Evolutionary conservation across 495 filamentous ascomycete species (phyloP), one percentile per base, ranked within the genome.

Genomic region (Cairneyella variabilis): DNA sequence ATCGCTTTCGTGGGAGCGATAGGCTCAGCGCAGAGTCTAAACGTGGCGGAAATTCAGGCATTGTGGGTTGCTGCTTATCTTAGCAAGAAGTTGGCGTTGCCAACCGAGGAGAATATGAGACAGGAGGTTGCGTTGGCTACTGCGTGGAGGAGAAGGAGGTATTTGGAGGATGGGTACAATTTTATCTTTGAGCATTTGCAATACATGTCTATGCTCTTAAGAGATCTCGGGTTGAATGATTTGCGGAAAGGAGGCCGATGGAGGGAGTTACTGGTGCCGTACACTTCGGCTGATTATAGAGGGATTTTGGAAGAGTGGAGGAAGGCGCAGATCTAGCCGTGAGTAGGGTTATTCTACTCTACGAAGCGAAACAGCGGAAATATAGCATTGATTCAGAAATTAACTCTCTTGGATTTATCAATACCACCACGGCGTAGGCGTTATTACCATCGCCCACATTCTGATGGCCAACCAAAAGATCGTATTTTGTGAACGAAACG

Each of bases 131-230:
- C 70, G 1, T 44, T 56, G 10, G 70, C 62, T 60, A 70, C 69
- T 37, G 67, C 62, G 0, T 73, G 70, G 69, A 66, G 65, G 0
- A 48, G 70, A 1, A 72, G 68, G 60, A 53, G 71, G 11, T 74
- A 74, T 49, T 46, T 70, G 3, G 48, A 21, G 9, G 48, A 51
- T 28, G 48, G 48, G 16, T 10, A 51, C 42, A 51, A 9, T 10
- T 40, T 16, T 28, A 18, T 51, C 8, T 51, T 44, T 53, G 50
- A 51, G 21, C 28, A 7, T 32, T 32, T 6, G 28, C 28, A 32
- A 14, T 32, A 32, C 14, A 14, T 7, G 7, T 7, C 28, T 14
- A 32, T 32, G 28, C 17, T 53, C 1, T 34, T 53, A 26, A 34
- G 50, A 36, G 50, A 53, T 53, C 7, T 53, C 12, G 50, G 39